Base-by-base conservation (phyloP, 2,329 filamentous ascomycete genomes). In the Nemania bipapillata region DNA sequence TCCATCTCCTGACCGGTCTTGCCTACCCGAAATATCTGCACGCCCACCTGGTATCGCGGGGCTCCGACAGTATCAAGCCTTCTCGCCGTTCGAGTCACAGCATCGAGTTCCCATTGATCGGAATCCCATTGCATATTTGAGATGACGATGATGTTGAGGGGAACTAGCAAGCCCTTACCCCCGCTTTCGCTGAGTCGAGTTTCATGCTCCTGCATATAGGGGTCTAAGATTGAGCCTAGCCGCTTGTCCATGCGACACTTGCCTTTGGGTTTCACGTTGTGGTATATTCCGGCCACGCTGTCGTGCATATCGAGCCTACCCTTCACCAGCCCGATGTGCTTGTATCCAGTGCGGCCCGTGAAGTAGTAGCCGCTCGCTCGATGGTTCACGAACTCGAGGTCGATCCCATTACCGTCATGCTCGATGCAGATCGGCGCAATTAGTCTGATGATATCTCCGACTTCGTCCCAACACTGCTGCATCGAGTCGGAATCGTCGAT, bases 11-110 rank as follows among this genome's bases (percentile, higher is more conserved):
- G 82, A 76, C 71, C 92, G 15, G 45, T 89, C 17, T 86, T 83
- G 22, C 91, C 91, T 9, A 93, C 87, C 74, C 92, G 90, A 80
- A 93, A 92, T 79, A 93, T 91, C 74, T 93, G 91, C 56, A 94
- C 86, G 3, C 91, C 91, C 1, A 93, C 82, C 79, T 93, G 91
- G 83, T 89, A 90, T 0, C 87, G 83, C 9, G 87, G 85, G 1
- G 89, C 90, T 1, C 87, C 83, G 3, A 87, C 77, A 66, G 82
- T 81, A 71, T 91, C 87, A 9, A 94, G 82, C 73, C 85, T 87
- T 79, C 84, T 85, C 0, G 90, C 91, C 0, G 85, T 84, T 1
- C 90, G 88, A 6, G 30, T 42, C 9, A 69, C 7, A 2, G 57
- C 37, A 6, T 35, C 35, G 8, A 67, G 61, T 9, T 5, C 7